Evolutionary conservation across 352 stramenopile genomes (phyloP), one percentile per base, ranked within the genome.

Genomic region (Phytophthora sp.): DNA sequence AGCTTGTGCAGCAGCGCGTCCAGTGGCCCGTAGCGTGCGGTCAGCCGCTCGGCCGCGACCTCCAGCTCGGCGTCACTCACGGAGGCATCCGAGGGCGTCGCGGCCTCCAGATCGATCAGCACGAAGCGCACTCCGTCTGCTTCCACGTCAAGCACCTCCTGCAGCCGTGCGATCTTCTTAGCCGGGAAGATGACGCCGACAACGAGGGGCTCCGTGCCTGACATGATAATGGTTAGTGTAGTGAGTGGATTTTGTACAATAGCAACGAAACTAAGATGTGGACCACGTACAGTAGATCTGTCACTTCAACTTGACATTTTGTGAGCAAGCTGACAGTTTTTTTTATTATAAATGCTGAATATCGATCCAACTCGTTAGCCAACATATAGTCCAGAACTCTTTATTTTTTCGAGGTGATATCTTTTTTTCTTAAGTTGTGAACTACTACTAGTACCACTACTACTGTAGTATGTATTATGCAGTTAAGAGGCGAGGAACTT

Each of bases 111-210:
- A 31, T 94, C 84, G 52, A 94, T 84, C 52, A 93, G 71, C 62
- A 91, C 77, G 55, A 94, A 93, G 61, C 73, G 74, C 29, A 94
- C 79, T 35, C 76, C 77, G 38, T 83, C 71, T 13, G 39, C 53
- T 13, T 77, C 59, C 18, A 80, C 52, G 3, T 57, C 62, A 18
- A 94, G 76, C 42, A 94, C 71, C 30, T 89, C 74, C 23, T 82
- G 82, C 63, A 94, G 80, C 39, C 84, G 83, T 11, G 79, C 82
- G 46, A 92, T 82, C 76, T 94, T 94, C 80, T 94, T 94, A 59
- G 82, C 75, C 1, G 86, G 86, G 68, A 94, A 91, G 35, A 93
- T 80, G 18, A 94, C 74, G 55, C 86, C 86, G 23, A 93, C 84
- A n/a, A 82, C 62, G 36, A 91, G 73, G 20, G 69, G 62, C 62